Evolutionary conservation across 2,329 filamentous ascomycete genomes (phyloP), one percentile per base, ranked within the genome.

Genomic region (Talaromyces marneffei): DNA sequence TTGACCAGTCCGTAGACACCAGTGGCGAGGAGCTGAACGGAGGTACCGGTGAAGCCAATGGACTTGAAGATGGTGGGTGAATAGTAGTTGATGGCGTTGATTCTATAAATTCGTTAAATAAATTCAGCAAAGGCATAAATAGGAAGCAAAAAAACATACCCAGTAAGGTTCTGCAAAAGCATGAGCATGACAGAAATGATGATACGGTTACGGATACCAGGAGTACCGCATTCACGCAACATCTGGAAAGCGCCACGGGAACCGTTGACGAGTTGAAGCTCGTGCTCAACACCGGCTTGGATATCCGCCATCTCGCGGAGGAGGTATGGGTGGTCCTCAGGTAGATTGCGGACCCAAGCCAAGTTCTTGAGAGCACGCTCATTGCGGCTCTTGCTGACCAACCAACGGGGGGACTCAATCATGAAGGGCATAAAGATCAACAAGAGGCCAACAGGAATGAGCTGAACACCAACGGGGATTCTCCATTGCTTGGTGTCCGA

Each of bases 371-470:
- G 80, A 0, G 86, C 84, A 27, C 85, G 76, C 44, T 88, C 85
- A 84, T 85, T 87, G 64, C 86, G 81, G 66, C 87, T 84, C 65
- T 83, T 79, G 65, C 84, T 83, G 23, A 86, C 87, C 37, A 86
- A 80, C 82, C 83, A 89, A 65, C 87, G 80, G 16, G 86, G 86
- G 10, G 83, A 85, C 66, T 88, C 86, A 66, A 82, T 80, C 66
- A 85, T 85, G 55, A 85, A 73, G 2, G 82, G 68, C 78, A 89
- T 85, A 65, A 83, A 83, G 12, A 78, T 46, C 23, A 86, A 75
- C n/a, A 89, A 78, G 4, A 86, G 71, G 5, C 83, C 66, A 0
- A 85, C 85, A 0, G 87, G 86, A 2, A 89, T 73, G 58, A 80
- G 79, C 70, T 89, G 87, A 31, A 88, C 76, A 4, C 82, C 79